Evolutionary conservation across 1,139 yeast species (phyloP).

Genomic region (Spathaspora jeffriesii): DNA sequence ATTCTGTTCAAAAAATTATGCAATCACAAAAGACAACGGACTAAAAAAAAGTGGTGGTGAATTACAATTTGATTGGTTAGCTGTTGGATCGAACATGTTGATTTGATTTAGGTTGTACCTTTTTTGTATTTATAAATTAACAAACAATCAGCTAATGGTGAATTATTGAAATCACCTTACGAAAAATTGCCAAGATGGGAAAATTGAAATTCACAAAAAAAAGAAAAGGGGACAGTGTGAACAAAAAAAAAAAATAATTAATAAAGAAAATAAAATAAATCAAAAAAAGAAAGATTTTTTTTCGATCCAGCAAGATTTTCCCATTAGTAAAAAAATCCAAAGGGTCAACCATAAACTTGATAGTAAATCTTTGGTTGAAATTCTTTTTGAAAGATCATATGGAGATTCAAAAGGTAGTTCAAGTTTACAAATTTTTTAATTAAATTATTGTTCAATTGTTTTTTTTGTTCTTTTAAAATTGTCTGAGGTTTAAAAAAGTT

Average conservation of each 20-base stretch:
- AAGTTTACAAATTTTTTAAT: background rate
- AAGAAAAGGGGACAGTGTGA: background rate
- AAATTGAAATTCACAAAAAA: background rate
- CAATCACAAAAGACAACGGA: background rate
- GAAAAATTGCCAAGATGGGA: background rate
- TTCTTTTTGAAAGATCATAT: background rate
- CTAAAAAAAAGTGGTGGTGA: background rate
- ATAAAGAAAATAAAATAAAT: too few species aligned
- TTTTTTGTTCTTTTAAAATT: background rate
- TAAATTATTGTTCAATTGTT: background rate
- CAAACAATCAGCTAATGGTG: too few species aligned
- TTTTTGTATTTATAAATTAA: too few species aligned
- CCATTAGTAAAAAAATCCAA: background rate
- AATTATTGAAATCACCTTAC: background rate
- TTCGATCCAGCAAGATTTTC: constrained; percentile 22
- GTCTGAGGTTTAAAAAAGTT: background rate
- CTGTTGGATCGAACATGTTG: too few species aligned
- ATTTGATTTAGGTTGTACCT: too few species aligned
- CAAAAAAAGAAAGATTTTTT: constrained; percentile 13
- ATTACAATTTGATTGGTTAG: background rate
- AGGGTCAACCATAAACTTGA: background rate
- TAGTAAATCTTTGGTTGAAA: background rate
- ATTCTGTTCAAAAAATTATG: background rate
- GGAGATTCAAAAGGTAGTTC: background rate
- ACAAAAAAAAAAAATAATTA: constrained; percentile 9